Percentiles rank a stretch among this genome's conserved stretches.
Evolutionary conservation across 805 yeast genomes (phyloP).

Genomic region (Nakazawaea wyomingensis): DNA sequence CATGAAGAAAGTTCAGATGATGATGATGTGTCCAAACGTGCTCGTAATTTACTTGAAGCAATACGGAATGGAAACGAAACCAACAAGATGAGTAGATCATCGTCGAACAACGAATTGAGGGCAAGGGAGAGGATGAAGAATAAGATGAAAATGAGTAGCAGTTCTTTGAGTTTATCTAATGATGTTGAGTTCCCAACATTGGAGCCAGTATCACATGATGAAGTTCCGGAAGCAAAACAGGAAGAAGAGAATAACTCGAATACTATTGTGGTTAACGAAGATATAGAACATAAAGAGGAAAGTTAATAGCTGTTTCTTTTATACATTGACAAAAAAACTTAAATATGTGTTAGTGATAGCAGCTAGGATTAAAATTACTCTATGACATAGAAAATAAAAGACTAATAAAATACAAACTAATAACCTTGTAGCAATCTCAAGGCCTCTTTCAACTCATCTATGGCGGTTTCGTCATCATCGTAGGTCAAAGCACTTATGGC

Average conservation of each 20-base stretch:
- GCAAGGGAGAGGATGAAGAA: conserved; percentile 10
- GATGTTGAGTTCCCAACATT: conserved; percentile 4
- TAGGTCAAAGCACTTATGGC: conserved; percentile 77
- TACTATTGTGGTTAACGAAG: conserved; percentile 2
- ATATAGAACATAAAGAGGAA: conserved; percentile 5
- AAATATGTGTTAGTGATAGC: no score
- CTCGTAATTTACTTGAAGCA: conserved; percentile 8
- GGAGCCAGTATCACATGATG: background rate
- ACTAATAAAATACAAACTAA: no score
- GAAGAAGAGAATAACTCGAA: conserved; percentile 14
- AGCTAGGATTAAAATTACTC: no score
- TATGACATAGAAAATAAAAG: no score
- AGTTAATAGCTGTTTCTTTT: no score
- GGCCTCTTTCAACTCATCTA: conserved; percentile 52
- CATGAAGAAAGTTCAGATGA: conserved; percentile 2
- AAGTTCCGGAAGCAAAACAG: conserved; percentile 4
- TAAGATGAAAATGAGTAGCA: conserved; percentile 7
- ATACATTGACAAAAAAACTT: no score
- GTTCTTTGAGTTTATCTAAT: conserved; percentile 9
- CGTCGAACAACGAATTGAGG: conserved; percentile 8
- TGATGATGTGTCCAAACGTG: conserved; percentile 11
- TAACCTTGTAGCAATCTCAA: conserved; percentile 33
- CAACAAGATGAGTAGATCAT: conserved; percentile 2
- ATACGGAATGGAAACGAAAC: conserved; percentile 4
- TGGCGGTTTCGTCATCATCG: conserved; percentile 69